phyloP scores from a whole-genome alignment of 1,139 yeast species.

The Nakaseomyces bracarensis region DNA sequence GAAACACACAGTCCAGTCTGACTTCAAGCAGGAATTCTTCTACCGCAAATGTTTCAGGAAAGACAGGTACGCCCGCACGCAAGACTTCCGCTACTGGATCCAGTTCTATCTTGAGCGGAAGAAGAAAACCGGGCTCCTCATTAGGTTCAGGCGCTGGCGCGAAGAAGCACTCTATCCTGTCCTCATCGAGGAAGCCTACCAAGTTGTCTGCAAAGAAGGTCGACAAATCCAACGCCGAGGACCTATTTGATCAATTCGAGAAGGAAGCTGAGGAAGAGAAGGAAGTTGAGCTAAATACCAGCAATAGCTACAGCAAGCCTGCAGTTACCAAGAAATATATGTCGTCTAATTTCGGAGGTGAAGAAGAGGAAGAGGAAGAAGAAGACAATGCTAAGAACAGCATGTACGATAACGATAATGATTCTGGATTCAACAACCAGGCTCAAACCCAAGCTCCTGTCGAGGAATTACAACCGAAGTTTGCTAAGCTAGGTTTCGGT shows the following conservation, averaged over 20 bases:
- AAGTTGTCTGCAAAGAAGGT: slow-evolving; percentile 46
- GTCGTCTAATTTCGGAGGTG: slow-evolving; percentile 1
- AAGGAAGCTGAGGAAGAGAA: slow-evolving; percentile 75
- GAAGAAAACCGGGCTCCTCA: slow-evolving; percentile 20
- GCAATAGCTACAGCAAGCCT: slow-evolving; percentile 12
- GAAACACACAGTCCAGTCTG: slow-evolving; percentile 29
- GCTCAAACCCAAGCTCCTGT: slow-evolving; percentile 31
- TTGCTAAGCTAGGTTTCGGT: slow-evolving; percentile 79
- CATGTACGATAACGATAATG: slow-evolving; percentile 4
- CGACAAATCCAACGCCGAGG: slow-evolving; percentile 55
- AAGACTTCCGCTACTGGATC: slow-evolving; percentile 19
- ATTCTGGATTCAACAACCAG: slow-evolving; percentile 11
- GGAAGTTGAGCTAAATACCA: slow-evolving; percentile 13
- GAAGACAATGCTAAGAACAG: slow-evolving; percentile 4
- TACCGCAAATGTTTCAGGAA: too few species aligned
- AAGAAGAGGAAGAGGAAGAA: slow-evolving; percentile 7
- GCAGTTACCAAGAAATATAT: slow-evolving; percentile 8
- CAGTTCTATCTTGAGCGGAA: slow-evolving; percentile 20
- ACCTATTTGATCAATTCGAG: slow-evolving; percentile 75
- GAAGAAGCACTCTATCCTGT: slow-evolving; percentile 32
- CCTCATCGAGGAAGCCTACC: slow-evolving; percentile 39
- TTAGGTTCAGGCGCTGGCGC: slow-evolving; percentile 12
- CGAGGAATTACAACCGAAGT: slow-evolving; percentile 57
- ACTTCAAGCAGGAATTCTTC: slow-evolving; percentile 15
- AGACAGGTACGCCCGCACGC: slow-evolving; percentile 22